phyloP scores from a whole-genome alignment of 345 rosid species.

The Sapria himalayana region DNA sequence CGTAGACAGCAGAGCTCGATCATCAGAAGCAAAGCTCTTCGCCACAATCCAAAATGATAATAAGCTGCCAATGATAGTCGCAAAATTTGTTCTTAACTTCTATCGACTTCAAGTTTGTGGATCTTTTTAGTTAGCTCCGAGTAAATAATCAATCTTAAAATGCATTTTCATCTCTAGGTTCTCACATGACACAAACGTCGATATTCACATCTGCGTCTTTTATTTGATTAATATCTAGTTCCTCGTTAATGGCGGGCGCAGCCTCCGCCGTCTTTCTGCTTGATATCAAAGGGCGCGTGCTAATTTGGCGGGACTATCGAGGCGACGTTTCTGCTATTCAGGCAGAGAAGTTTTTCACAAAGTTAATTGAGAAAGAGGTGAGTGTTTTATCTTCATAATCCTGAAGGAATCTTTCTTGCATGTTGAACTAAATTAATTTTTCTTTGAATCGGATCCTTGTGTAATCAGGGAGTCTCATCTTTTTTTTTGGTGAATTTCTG shows the following conservation, averaged over 20 bases:
- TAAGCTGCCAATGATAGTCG: too few relatives aligned
- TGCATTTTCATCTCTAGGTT: not conserved
- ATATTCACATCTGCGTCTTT: too few relatives aligned
- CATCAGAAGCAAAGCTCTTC: too few relatives aligned
- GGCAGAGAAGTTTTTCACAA: slow-evolving; percentile 87
- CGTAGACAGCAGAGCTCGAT: too few relatives aligned
- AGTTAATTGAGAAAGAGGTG: slow-evolving; percentile 92
- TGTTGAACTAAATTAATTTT: too few relatives aligned
- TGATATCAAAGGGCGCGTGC: slow-evolving; percentile 85
- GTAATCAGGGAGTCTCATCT: too few relatives aligned
- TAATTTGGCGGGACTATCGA: slow-evolving; percentile 93
- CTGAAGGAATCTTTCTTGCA: too few relatives aligned
- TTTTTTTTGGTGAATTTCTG: too few relatives aligned
- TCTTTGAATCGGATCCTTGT: too few relatives aligned
- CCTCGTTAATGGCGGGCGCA: slow-evolving; percentile 59
- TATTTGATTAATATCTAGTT: too few relatives aligned
- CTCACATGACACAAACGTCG: not conserved
- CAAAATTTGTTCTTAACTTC: not conserved
- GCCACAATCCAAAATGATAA: too few relatives aligned
- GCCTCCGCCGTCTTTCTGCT: slow-evolving; percentile 82
- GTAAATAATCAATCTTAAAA: not conserved
- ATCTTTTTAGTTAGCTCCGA: not conserved
- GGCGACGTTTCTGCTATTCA: slow-evolving; percentile 76
- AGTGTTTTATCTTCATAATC: too few relatives aligned
- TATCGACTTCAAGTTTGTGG: not conserved